Evolutionary conservation across 2,329 filamentous ascomycete genomes (phyloP).

Genomic region (Monosporascus cannonballus): DNA sequence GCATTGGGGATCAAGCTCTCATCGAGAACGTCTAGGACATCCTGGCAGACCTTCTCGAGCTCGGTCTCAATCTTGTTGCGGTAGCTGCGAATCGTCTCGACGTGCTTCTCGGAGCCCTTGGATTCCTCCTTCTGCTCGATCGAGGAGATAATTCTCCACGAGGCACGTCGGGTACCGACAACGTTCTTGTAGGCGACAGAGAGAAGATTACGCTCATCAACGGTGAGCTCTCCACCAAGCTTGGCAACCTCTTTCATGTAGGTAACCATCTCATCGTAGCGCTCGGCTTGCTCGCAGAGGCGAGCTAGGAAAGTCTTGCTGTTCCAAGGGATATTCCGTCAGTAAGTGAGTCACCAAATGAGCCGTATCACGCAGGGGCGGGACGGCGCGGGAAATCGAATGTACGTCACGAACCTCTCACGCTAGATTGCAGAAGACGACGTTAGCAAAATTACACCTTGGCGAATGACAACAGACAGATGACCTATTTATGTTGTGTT

Average conservation of each 20-base stretch:
- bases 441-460: slow-evolving; percentile 18
- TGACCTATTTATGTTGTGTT: slow-evolving; percentile 18
- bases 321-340: slow-evolving; percentile 20
- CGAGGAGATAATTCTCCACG: slow-evolving; percentile 98
- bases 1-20: slow-evolving; percentile 91
- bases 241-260: slow-evolving; percentile 99
- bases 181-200: slow-evolving; percentile 99
- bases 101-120: slow-evolving; percentile 95
- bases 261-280: slow-evolving; percentile 99
- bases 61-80: slow-evolving; percentile 97
- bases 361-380: slow-evolving; percentile 7
- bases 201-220: slow-evolving; percentile 98
- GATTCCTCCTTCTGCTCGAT: slow-evolving; percentile 99
- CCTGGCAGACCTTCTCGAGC: slow-evolving; percentile 96
- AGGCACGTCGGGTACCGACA: slow-evolving; percentile 94
- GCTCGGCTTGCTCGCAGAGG: slow-evolving; percentile 99
- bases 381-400: slow-evolving; percentile 5
- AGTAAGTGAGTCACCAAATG: slow-evolving; percentile 10
- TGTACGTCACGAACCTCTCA: slow-evolving; percentile 54
- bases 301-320: slow-evolving; percentile 99
- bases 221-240: slow-evolving; percentile 71
- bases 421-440: slow-evolving; percentile 42
- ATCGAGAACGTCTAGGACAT: slow-evolving; percentile 92
- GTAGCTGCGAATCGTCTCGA: slow-evolving; percentile 90
- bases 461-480: slow-evolving; percentile 6